phyloP scores from a whole-genome alignment of 2,329 filamentous ascomycete genomes.

The Thelonectria rubi region DNA sequence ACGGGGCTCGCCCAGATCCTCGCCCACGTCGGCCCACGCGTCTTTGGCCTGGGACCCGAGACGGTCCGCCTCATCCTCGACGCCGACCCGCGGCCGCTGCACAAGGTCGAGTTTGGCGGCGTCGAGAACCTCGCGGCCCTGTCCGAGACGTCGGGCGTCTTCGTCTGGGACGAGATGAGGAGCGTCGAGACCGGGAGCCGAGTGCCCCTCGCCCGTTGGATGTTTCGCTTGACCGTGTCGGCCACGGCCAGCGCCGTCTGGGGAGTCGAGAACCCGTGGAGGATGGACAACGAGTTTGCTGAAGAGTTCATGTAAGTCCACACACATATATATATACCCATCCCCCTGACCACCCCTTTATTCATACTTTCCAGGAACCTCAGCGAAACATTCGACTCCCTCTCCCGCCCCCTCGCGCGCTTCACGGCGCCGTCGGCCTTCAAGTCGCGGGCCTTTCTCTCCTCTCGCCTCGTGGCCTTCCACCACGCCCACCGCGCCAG shows the following conservation, averaged over 20 bases:
- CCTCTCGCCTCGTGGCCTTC: constrained; percentile 38
- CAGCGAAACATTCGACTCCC: constrained; percentile 43
- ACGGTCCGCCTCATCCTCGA: constrained; percentile 39
- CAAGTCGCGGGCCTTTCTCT: constrained; percentile 41
- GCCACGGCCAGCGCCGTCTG: constrained; percentile 46
- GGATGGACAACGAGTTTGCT: constrained; percentile 43
- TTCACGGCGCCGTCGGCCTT: constrained; percentile 42
- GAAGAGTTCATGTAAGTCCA: constrained; percentile 45
- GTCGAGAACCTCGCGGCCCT: constrained; percentile 36
- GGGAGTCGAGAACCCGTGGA: constrained; percentile 45
- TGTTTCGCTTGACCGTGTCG: constrained; percentile 44
- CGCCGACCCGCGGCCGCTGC: constrained; percentile 41
- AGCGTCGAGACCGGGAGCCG: constrained; percentile 32
- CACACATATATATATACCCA: background rate
- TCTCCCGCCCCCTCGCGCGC: constrained; percentile 39
- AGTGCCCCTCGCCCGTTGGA: constrained; percentile 41
- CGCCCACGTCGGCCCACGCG: constrained; percentile 41
- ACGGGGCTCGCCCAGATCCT: constrained; percentile 45
- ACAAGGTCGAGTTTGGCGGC: constrained; percentile 42
- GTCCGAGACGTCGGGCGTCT: constrained; percentile 36
- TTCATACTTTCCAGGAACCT: background rate
- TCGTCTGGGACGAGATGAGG: constrained; percentile 32
- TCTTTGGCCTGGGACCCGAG: constrained; percentile 39
- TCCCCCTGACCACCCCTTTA: background rate
- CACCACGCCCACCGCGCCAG: constrained; percentile 39